These are phyloP conservation scores for Kazachstania sp. DNA, from an alignment of 1,139 yeast genomes.

Conservation along the genomic window DNA sequence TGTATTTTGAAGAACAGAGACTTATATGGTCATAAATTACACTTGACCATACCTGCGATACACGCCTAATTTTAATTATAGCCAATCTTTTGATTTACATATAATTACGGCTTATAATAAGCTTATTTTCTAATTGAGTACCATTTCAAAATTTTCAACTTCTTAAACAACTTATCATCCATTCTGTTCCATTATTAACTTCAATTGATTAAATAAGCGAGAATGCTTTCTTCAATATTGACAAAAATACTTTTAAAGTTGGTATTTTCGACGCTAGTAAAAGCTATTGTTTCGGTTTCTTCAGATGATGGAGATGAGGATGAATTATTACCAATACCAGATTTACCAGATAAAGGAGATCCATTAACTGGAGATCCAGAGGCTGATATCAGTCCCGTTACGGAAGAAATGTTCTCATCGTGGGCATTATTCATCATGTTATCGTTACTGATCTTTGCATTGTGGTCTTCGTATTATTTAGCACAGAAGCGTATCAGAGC, in stretches of 20 bases:
- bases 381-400: conserved; percentile 70
- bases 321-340: conserved; percentile 23
- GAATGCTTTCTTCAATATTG: conserved; percentile 5
- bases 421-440: conserved; percentile 93
- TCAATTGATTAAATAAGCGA: not conserved
- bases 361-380: conserved; percentile 31
- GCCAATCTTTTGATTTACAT: too few species aligned
- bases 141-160: too few species aligned
- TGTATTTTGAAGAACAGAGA: too few species aligned
- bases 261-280: conserved; percentile 14
- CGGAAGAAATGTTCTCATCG: conserved; percentile 90
- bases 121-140: too few species aligned
- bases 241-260: conserved; percentile 7
- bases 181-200: not conserved
- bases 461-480: conserved; percentile 91
- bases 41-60: too few species aligned
- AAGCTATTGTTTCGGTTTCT: conserved; percentile 12
- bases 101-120: too few species aligned
- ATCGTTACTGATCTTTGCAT: conserved; percentile 70
- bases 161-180: too few species aligned
- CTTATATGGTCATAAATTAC: too few species aligned
- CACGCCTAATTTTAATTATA: too few species aligned
- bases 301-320: conserved; percentile 21
- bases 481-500: conserved; percentile 90
- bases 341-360: conserved; percentile 13